These are phyloP conservation scores for Pseudocercospora macadamiae DNA, from an alignment of 2,329 filamentous ascomycete species.

Conservation along the genomic window DNA sequence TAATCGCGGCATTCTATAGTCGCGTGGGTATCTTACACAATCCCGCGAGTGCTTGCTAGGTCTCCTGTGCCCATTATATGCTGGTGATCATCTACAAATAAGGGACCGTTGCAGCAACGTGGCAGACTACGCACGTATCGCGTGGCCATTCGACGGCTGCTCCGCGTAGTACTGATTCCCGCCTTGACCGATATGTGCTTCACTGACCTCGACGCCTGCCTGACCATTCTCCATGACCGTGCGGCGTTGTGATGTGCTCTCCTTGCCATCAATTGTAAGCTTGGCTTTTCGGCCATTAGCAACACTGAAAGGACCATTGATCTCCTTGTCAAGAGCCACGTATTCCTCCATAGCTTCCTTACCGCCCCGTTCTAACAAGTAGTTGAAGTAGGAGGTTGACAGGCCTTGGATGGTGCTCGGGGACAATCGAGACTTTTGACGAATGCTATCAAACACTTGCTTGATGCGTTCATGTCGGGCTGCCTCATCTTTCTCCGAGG, in stretches of 20 bases:
- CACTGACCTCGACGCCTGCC: neutral
- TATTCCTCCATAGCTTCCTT: conserved; percentile 87
- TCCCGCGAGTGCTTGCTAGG: conserved; percentile 2
- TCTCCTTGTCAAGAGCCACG: conserved; percentile 77
- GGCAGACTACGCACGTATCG: neutral
- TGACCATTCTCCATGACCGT: conserved; percentile 6
- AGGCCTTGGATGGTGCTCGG: conserved; percentile 72
- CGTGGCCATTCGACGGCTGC: conserved; percentile 3
- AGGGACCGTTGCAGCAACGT: neutral
- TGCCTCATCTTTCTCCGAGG: conserved; percentile 64
- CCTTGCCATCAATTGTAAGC: neutral
- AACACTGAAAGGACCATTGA: conserved; percentile 67
- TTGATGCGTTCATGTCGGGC: conserved; percentile 75
- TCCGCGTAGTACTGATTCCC: neutral
- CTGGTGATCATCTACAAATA: conserved; percentile 9
- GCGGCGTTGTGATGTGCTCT: neutral
- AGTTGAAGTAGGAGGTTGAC: conserved; percentile 76
- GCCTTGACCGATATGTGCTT: neutral
- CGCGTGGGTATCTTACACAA: conserved; percentile 14
- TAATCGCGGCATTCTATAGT: conserved; percentile 1
- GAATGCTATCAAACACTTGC: conserved; percentile 75
- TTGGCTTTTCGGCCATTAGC: conserved; percentile 1
- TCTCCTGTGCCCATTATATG: neutral
- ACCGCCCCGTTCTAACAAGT: conserved; percentile 79
- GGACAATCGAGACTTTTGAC: conserved; percentile 71